Evolutionary conservation across 2,329 filamentous ascomycete species (phyloP).

Genomic region (Dactylellina parvicollis): DNA sequence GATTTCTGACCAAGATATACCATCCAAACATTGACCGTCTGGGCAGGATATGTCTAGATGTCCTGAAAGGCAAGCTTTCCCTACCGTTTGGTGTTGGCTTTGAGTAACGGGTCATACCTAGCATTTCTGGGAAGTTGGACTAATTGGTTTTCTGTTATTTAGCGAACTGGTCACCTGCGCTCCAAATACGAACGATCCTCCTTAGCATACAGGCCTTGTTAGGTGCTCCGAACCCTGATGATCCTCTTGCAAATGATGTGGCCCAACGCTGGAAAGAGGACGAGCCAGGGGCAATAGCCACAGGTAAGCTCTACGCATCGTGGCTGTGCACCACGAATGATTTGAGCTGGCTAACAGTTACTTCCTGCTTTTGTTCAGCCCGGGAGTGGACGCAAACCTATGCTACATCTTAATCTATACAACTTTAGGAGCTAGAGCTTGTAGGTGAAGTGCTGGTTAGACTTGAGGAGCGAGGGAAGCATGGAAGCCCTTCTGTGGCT

Average conservation of each 20-base stretch:
- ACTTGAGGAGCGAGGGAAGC: background rate
- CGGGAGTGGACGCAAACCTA: slow-evolving; percentile 86
- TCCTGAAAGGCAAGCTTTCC: slow-evolving; percentile 81
- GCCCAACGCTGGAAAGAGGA: slow-evolving; percentile 98
- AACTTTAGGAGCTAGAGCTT: background rate
- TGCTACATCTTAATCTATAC: slow-evolving; percentile 67
- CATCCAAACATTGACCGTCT: slow-evolving; percentile 99
- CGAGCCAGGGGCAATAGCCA: slow-evolving; percentile 89
- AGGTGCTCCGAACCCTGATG: slow-evolving; percentile 95
- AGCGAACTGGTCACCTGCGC: slow-evolving; percentile 99
- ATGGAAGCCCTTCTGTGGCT: too few relatives aligned
- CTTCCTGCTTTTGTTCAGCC: slow-evolving; percentile 35
- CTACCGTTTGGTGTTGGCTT: background rate
- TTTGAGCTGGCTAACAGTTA: background rate
- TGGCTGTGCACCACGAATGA: background rate
- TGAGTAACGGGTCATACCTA: background rate
- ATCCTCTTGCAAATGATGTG: slow-evolving; percentile 97
- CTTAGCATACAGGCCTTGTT: slow-evolving; percentile 97
- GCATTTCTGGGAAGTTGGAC: slow-evolving; percentile 1
- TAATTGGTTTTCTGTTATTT: slow-evolving; percentile 30
- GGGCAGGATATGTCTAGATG: slow-evolving; percentile 94
- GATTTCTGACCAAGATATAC: slow-evolving; percentile 98
- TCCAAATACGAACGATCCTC: slow-evolving; percentile 98
- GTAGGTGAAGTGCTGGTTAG: background rate
- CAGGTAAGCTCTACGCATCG: slow-evolving; percentile 68